These are phyloP conservation scores for Trifolium repens DNA, from an alignment of 306 rosid species.

Conservation along the genomic window DNA sequence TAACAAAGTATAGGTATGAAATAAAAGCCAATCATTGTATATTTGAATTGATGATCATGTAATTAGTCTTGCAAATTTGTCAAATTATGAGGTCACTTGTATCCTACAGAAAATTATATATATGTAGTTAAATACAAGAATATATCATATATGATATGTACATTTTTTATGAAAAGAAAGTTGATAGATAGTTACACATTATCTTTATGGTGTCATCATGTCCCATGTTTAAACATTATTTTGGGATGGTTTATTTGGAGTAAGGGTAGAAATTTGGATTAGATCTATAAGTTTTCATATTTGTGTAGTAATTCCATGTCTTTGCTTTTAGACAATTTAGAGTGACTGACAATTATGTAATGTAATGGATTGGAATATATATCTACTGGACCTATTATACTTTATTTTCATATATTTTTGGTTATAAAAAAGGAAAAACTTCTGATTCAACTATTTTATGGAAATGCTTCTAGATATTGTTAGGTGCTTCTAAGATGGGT, in stretches of 20 bases:
- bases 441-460: neutral
- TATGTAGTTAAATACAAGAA: neutral
- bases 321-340: no score
- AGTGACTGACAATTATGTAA: no score
- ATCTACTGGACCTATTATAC: no score
- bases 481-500: no score
- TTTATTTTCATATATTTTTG: neutral
- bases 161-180: neutral
- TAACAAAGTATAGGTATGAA: constrained; percentile 1
- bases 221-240: neutral
- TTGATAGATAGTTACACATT: neutral
- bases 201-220: neutral
- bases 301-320: neutral
- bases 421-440: no score
- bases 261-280: neutral
- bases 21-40: constrained; percentile 22
- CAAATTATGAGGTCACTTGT: constrained; percentile 11
- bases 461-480: neutral
- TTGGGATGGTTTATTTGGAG: neutral
- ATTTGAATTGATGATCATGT: constrained; percentile 17
- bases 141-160: neutral
- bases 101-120: neutral
- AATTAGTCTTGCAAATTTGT: constrained; percentile 9
- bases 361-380: no score
- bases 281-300: no score